phyloP scores from a whole-genome alignment of 176 grass and related monocot species.

The Musa itinerans region DNA sequence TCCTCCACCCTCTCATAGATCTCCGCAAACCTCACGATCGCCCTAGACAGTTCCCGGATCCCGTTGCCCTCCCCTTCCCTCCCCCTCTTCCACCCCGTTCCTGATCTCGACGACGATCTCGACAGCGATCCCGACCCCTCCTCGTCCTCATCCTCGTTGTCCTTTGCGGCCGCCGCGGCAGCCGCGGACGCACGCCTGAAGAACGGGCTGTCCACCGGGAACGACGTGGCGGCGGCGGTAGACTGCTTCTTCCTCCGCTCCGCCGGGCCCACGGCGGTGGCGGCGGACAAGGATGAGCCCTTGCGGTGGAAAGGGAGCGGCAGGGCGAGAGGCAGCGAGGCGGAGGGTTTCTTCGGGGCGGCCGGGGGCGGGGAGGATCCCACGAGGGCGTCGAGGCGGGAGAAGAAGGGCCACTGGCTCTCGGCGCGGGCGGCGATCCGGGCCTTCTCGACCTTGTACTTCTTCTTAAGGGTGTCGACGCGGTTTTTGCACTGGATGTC shows the following conservation, averaged over 20 bases:
- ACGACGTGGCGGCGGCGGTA: neutral
- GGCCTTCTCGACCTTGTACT: slow-evolving; percentile 84
- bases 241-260: too few relatives aligned
- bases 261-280: neutral
- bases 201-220: slow-evolving; percentile 24
- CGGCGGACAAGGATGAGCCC: neutral
- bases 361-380: slow-evolving; percentile 29
- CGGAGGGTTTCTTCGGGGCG: neutral
- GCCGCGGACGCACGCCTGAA: slow-evolving; percentile 12
- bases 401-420: slow-evolving; percentile 66
- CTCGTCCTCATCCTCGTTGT: slow-evolving; percentile 8
- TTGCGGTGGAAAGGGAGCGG: slow-evolving; percentile 27
- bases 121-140: slow-evolving; percentile 22
- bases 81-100: slow-evolving; percentile 9
- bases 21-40: slow-evolving; percentile 62
- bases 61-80: slow-evolving; percentile 27
- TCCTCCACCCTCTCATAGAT: slow-evolving; percentile 86
- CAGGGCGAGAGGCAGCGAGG: slow-evolving; percentile 28
- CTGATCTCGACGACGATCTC: slow-evolving; percentile 34
- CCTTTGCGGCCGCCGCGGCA: slow-evolving; percentile 37
- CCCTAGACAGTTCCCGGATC: slow-evolving; percentile 52
- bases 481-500: slow-evolving; percentile 99
- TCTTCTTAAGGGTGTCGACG: slow-evolving; percentile 98
- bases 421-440: slow-evolving; percentile 24
- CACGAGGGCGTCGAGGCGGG: slow-evolving; percentile 65